Percentiles rank a stretch among this genome's conserved stretches.
These are phyloP conservation scores for Xylaria sp. DNA, from an alignment of 2,329 filamentous ascomycete genomes.

Conservation along the genomic window DNA sequence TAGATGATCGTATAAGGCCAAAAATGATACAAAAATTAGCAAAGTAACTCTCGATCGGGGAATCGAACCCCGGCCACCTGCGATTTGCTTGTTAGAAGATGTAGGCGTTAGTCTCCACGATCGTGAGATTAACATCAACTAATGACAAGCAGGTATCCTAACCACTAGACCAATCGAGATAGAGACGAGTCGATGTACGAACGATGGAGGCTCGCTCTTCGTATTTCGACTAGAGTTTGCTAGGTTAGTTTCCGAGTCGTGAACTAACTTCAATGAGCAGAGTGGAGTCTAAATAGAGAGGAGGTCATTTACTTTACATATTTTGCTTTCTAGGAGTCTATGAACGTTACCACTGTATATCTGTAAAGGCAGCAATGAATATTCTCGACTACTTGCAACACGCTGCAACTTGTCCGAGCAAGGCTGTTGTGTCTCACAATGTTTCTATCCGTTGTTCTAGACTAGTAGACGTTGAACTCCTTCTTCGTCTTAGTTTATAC, in stretches of 20 bases:
- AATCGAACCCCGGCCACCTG: slow-evolving; percentile 51
- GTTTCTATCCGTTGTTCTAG: slow-evolving; percentile 1
- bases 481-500: slow-evolving; percentile 4
- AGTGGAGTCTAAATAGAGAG: slow-evolving; percentile 5
- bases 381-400: background rate
- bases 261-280: background rate
- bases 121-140: slow-evolving; percentile 12
- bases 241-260: slow-evolving; percentile 1
- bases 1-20: background rate
- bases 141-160: slow-evolving; percentile 39
- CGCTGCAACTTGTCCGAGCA: background rate
- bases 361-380: background rate
- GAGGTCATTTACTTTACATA: background rate
- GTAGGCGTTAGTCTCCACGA: background rate
- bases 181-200: slow-evolving; percentile 33
- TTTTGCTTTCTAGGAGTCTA: background rate
- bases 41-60: slow-evolving; percentile 50
- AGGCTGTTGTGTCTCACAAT: background rate
- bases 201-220: background rate
- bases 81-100: slow-evolving; percentile 31
- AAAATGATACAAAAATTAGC: background rate
- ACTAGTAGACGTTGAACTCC: slow-evolving; percentile 7
- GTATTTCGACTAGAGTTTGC: slow-evolving; percentile 3
- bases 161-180: slow-evolving; percentile 41
- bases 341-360: background rate